phyloP scores from a whole-genome alignment of 306 rosid species.

The Fragaria iinumae region DNA sequence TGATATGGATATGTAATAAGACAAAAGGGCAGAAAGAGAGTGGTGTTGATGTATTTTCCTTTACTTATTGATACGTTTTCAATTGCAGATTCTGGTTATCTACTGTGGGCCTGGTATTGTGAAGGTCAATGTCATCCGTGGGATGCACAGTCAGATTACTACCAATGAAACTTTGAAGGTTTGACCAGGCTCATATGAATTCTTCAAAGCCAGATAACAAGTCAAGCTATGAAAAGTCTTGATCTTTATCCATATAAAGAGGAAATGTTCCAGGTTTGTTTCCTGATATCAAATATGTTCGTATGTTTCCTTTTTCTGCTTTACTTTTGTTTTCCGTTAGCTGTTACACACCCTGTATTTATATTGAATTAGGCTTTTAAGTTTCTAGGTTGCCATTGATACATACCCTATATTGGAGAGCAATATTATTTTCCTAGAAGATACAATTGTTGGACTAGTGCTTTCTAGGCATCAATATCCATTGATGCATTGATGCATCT shows the following conservation, averaged over 20 bases:
- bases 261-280: slow-evolving; percentile 84
- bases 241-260: slow-evolving; percentile 54
- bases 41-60: neutral
- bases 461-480: neutral
- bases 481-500: neutral
- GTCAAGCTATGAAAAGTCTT: slow-evolving; percentile 70
- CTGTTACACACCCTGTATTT: neutral
- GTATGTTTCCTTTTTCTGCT: neutral
- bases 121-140: slow-evolving; percentile 56
- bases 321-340: neutral
- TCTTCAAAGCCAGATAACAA: slow-evolving; percentile 60
- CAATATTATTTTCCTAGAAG: neutral
- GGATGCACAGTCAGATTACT: slow-evolving; percentile 51
- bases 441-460: neutral
- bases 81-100: slow-evolving; percentile 64
- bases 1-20: neutral
- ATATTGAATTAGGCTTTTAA: neutral
- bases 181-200: slow-evolving; percentile 63
- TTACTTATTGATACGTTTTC: slow-evolving; percentile 11
- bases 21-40: neutral
- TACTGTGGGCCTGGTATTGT: slow-evolving; percentile 60
- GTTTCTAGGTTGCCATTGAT: neutral
- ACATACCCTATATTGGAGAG: neutral
- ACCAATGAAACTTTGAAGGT: slow-evolving; percentile 68
- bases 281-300: neutral